These are phyloP conservation scores for Bipolaris sorokiniana DNA, from an alignment of 2,329 filamentous ascomycete species.

Conservation along the genomic window DNA sequence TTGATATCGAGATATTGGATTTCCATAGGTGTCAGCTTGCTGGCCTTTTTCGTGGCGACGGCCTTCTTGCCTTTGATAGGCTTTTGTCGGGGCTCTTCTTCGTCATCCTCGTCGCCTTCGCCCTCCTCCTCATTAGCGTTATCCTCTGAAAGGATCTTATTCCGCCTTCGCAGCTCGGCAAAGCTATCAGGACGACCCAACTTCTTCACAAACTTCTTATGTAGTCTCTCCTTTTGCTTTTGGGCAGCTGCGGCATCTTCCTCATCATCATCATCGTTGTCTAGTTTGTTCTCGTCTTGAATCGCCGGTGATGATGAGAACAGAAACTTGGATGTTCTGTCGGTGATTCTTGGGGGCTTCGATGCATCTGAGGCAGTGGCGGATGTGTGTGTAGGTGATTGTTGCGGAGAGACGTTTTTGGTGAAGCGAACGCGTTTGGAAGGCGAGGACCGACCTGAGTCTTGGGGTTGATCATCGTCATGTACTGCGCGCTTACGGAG, in stretches of 20 bases:
- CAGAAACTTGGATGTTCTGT: conserved; percentile 63
- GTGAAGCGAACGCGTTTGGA: conserved; percentile 48
- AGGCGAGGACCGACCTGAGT: conserved; percentile 28
- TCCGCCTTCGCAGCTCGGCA: conserved; percentile 67
- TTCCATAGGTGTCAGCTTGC: conserved; percentile 92
- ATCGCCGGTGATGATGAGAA: conserved; percentile 60
- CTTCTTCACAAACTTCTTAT: conserved; percentile 86
- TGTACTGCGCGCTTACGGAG: conserved; percentile 43
- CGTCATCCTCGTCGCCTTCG: conserved; percentile 62
- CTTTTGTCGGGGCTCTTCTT: conserved; percentile 61
- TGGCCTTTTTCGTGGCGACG: conserved; percentile 69
- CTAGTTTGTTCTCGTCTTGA: conserved; percentile 15
- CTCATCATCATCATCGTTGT: conserved; percentile 43
- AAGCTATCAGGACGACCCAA: conserved; percentile 86
- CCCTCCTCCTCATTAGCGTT: conserved; percentile 59
- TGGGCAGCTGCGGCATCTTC: conserved; percentile 60
- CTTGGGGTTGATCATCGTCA: conserved; percentile 49
- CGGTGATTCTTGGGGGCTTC: conserved; percentile 49
- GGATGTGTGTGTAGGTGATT: conserved; percentile 32
- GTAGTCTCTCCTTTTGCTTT: conserved; percentile 72
- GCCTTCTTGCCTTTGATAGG: conserved; percentile 58
- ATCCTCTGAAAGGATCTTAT: conserved; percentile 62
- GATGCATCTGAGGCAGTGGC: conserved; percentile 31
- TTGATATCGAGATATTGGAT: conserved; percentile 94
- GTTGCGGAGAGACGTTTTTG: conserved; percentile 27